Percentiles rank a stretch among this genome's conserved stretches.
phyloP scores from a whole-genome alignment of 805 yeast species.

The Schizosaccharomyces cryophilus region DNA sequence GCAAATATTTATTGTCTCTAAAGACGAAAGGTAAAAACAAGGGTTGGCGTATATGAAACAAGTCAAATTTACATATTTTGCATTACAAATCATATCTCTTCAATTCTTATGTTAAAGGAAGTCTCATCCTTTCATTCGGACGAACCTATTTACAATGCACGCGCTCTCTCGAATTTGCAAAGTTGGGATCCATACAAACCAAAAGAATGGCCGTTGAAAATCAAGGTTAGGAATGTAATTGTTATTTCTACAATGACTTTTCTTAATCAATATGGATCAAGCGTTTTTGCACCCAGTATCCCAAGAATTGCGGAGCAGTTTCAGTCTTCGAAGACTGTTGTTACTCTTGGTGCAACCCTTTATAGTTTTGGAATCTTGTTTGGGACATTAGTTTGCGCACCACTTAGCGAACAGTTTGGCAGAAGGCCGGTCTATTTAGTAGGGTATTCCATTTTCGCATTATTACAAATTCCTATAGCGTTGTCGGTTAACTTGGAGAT shows the following conservation, averaged over 20 bases:
- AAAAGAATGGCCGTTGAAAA: background rate
- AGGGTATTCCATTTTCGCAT: constrained; percentile 23
- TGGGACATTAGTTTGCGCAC: constrained; percentile 41
- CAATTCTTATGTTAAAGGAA: no score
- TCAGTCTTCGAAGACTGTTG: constrained; percentile 33
- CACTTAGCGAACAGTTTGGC: constrained; percentile 47
- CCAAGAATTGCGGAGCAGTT: background rate
- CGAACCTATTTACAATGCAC: no score
- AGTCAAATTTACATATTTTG: no score
- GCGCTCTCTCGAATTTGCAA: no score
- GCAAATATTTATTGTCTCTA: no score
- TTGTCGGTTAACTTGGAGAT: constrained; percentile 14
- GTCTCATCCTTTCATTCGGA: no score
- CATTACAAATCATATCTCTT: no score
- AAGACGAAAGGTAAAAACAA: no score
- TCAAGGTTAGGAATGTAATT: background rate
- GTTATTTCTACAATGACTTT: background rate
- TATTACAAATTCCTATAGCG: constrained; percentile 28
- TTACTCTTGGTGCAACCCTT: constrained; percentile 8
- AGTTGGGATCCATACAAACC: background rate
- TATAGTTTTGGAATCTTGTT: constrained; percentile 38
- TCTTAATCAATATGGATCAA: background rate
- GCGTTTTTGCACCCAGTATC: background rate
- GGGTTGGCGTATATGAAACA: no score
- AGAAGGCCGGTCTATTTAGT: constrained; percentile 35